phyloP scores from a whole-genome alignment of 805 yeast species.

The Wickerhamomyces chaumierensis region DNA sequence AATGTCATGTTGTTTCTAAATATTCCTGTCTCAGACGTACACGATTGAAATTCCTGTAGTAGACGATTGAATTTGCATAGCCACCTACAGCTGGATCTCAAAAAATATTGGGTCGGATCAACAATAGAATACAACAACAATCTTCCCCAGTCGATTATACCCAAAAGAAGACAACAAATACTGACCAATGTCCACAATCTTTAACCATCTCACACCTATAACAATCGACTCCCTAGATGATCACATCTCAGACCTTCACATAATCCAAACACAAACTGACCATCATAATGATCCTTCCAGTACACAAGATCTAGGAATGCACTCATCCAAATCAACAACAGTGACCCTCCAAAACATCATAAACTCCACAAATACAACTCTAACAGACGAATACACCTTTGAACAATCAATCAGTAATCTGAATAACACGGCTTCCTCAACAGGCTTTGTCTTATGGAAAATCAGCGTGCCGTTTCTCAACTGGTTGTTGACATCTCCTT shows the following conservation, averaged over 20 bases:
- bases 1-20: too few species aligned
- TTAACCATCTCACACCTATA: slow-evolving; percentile 6
- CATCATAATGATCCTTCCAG: not conserved
- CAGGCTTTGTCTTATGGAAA: slow-evolving; percentile 59
- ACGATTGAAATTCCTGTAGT: too few species aligned
- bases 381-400: slow-evolving; percentile 9
- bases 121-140: too few species aligned
- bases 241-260: slow-evolving; percentile 13
- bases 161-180: too few species aligned
- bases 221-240: slow-evolving; percentile 6
- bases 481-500: slow-evolving; percentile 33
- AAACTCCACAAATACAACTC: slow-evolving; percentile 1
- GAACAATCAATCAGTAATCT: slow-evolving; percentile 24
- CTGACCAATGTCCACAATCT: too few species aligned
- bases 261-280: not conserved
- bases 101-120: too few species aligned
- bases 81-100: too few species aligned
- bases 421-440: slow-evolving; percentile 27
- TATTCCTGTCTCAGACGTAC: too few species aligned
- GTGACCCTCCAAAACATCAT: slow-evolving; percentile 13
- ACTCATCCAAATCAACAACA: slow-evolving; percentile 12
- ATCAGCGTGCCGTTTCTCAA: slow-evolving; percentile 36
- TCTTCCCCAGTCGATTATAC: too few species aligned
- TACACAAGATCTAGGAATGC: slow-evolving; percentile 15
- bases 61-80: too few species aligned